A percentile compares a stretch with the other conserved stretches of the same genome.
These are phyloP conservation scores for Calocybe indica DNA, from an alignment of 768 basidiomycete genomes.

Conservation along the genomic window DNA sequence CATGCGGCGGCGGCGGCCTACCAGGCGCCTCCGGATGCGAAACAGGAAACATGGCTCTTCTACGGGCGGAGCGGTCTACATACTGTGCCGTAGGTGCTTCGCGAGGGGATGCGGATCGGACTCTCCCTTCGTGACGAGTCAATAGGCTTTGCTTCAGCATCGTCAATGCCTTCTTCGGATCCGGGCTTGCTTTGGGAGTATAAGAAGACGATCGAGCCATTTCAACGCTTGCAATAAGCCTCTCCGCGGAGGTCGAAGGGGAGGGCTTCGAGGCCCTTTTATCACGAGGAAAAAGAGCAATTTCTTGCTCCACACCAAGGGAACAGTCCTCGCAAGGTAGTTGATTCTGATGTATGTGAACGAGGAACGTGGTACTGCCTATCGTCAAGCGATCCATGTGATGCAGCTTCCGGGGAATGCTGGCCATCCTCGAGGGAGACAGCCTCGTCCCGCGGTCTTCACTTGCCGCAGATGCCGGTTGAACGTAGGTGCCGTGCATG, in stretches of 20 bases:
- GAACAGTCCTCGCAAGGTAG: conserved; percentile 62
- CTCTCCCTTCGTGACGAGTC: conserved; percentile 32
- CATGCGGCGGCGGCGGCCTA: conserved; percentile 18
- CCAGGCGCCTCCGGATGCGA: conserved; percentile 52
- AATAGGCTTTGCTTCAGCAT: conserved; percentile 62
- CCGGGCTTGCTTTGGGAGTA: conserved; percentile 23
- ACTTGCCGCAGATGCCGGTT: conserved; percentile 19
- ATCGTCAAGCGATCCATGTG: conserved; percentile 65
- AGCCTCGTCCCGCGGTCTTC: conserved; percentile 39
- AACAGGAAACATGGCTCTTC: conserved; percentile 52
- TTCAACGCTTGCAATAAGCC: conserved; percentile 18
- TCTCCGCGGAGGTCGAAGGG: conserved; percentile 21
- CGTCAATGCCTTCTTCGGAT: conserved; percentile 62
- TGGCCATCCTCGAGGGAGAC: conserved; percentile 61
- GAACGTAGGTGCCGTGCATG: conserved; percentile 75
- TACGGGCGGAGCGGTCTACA: conserved; percentile 65
- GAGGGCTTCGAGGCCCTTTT: conserved; percentile 15
- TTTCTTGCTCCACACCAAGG: conserved; percentile 42
- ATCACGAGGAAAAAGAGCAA: conserved; percentile 47
- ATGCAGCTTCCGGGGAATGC: conserved; percentile 54
- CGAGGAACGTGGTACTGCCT: conserved; percentile 64
- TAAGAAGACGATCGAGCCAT: conserved; percentile 13
- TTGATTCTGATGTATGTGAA: conserved; percentile 61
- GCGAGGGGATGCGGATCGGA: conserved; percentile 10
- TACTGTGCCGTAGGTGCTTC: conserved; percentile 28